phyloP scores from a whole-genome alignment of 1,139 yeast genomes.

The Blastobotrys elegans region DNA sequence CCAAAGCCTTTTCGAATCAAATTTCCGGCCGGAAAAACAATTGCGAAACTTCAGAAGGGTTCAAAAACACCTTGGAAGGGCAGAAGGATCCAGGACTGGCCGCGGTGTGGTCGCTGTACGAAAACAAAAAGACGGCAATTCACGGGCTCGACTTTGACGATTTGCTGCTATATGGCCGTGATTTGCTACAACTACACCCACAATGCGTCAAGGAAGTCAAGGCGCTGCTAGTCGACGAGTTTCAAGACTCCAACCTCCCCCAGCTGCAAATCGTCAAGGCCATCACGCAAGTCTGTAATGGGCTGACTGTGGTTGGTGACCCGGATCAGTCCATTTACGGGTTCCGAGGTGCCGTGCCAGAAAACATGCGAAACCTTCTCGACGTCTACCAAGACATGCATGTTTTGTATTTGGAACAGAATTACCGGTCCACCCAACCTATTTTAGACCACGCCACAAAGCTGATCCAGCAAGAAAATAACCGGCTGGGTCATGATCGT shows the following conservation, averaged over 20 bases:
- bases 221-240: slow-evolving; percentile 87
- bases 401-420: slow-evolving; percentile 52
- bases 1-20: neutral
- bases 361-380: slow-evolving; percentile 60
- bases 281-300: slow-evolving; percentile 46
- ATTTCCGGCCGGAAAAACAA: slow-evolving; percentile 14
- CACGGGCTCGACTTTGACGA: slow-evolving; percentile 77
- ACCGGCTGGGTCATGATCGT: slow-evolving; percentile 17
- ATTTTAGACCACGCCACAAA: slow-evolving; percentile 62
- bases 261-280: slow-evolving; percentile 65
- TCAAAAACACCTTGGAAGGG: neutral
- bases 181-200: slow-evolving; percentile 43
- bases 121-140: slow-evolving; percentile 40
- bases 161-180: slow-evolving; percentile 53
- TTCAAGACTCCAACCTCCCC: slow-evolving; percentile 80
- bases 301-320: slow-evolving; percentile 87
- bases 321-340: slow-evolving; percentile 94
- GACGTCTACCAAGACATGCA: slow-evolving; percentile 39
- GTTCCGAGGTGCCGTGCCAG: slow-evolving; percentile 73
- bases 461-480: slow-evolving; percentile 57
- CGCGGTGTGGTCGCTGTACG: slow-evolving; percentile 39
- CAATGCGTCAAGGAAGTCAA: slow-evolving; percentile 48
- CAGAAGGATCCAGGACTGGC: too few species aligned
- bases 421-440: slow-evolving; percentile 73
- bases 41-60: neutral